Evolutionary conservation across 179 eudicot species (phyloP).

Genomic region (Nepenthes alata): DNA sequence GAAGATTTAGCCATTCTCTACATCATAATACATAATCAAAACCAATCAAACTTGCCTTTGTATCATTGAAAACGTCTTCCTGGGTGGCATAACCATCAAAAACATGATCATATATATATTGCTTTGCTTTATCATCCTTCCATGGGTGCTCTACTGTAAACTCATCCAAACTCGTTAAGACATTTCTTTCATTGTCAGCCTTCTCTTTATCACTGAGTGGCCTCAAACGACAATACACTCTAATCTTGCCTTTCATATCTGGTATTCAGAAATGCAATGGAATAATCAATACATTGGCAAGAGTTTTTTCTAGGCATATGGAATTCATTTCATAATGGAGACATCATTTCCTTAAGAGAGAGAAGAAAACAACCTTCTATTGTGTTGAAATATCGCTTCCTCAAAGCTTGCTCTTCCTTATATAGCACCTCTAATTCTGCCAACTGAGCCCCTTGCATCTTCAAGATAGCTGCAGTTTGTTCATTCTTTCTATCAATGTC

Average conservation of each 20-base stretch:
- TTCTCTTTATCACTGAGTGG: slow-evolving; percentile 77
- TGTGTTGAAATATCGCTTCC: slow-evolving; percentile 79
- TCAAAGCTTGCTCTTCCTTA: slow-evolving; percentile 76
- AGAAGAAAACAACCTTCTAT: slow-evolving; percentile 57
- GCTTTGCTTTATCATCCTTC: slow-evolving; percentile 81
- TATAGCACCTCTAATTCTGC: slow-evolving; percentile 74
- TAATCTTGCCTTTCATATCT: slow-evolving; percentile 98
- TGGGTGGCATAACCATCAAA: slow-evolving; percentile 82
- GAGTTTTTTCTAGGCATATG: neutral
- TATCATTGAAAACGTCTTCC: slow-evolving; percentile 89
- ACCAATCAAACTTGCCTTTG: slow-evolving; percentile 44
- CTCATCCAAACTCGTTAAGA: slow-evolving; percentile 57
- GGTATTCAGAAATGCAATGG: slow-evolving; percentile 2
- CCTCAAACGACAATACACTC: slow-evolving; percentile 86
- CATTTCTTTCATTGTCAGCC: slow-evolving; percentile 44
- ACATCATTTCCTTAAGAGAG: neutral
- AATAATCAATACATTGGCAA: neutral
- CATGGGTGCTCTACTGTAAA: slow-evolving; percentile 92
- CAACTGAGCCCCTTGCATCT: slow-evolving; percentile 87
- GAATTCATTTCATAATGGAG: neutral
- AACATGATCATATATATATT: slow-evolving; percentile 83
- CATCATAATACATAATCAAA: neutral
- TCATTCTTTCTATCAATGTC: slow-evolving; percentile 95
- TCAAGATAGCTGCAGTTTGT: slow-evolving; percentile 86
- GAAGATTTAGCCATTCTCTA: neutral